Evolutionary conservation across 345 rosid genomes (phyloP).

Genomic region (Eucalyptus rudis): DNA sequence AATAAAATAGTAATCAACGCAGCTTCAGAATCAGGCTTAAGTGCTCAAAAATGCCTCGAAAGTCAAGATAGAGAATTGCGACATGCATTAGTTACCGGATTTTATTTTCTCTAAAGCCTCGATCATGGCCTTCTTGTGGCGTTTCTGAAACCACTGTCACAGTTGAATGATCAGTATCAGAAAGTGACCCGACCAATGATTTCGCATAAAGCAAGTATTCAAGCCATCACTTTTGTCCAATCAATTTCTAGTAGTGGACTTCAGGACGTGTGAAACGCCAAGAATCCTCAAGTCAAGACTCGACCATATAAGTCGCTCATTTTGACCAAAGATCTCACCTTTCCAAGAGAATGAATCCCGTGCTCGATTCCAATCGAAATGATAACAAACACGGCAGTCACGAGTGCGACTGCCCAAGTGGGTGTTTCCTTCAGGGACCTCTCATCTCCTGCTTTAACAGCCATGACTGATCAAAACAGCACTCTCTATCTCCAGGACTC

Average conservation of each 20-base stretch:
- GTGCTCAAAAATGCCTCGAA: background rate
- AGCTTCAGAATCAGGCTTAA: background rate
- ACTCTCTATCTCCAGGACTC: background rate
- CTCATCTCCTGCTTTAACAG: background rate
- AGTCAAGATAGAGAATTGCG: background rate
- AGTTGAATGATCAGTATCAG: background rate
- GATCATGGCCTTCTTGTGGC: constrained; percentile 20
- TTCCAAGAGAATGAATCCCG: constrained; percentile 6
- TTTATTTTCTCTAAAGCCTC: constrained; percentile 37
- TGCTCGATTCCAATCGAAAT: constrained; percentile 19
- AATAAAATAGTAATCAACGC: background rate
- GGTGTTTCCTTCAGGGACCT: constrained; percentile 24
- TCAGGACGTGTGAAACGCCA: background rate
- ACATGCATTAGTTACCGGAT: background rate
- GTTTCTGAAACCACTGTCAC: constrained; percentile 17
- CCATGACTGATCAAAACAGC: constrained; percentile 2
- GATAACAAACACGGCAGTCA: constrained; percentile 15
- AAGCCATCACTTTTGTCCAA: background rate
- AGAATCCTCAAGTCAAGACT: background rate
- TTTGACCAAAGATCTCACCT: background rate
- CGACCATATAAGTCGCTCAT: background rate
- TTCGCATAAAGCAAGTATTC: background rate
- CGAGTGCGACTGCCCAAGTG: constrained; percentile 30
- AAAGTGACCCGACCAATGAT: background rate
- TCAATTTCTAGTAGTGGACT: background rate